These are phyloP conservation scores for Fraxinus ornus DNA, from an alignment of 305 asterid species.

Conservation along the genomic window DNA sequence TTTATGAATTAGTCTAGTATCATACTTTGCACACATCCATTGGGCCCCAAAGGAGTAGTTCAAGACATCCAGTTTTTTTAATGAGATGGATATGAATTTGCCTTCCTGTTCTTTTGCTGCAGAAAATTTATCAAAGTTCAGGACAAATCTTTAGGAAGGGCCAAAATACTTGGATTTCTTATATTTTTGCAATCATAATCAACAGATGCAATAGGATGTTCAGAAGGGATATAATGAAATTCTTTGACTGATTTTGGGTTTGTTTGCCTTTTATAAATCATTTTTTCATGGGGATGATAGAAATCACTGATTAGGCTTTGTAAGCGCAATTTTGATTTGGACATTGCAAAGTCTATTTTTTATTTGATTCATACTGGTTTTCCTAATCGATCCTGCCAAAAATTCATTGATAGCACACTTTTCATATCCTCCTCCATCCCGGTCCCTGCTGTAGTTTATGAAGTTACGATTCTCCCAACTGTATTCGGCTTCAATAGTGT, in stretches of 20 bases:
- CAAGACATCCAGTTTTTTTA: no score
- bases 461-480: slow-evolving; percentile 10
- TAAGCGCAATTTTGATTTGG: background rate
- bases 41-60: no score
- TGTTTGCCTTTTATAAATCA: background rate
- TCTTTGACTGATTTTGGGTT: background rate
- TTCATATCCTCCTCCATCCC: background rate
- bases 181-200: background rate
- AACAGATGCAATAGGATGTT: background rate
- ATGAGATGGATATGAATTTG: no score
- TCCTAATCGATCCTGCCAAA: background rate
- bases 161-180: background rate
- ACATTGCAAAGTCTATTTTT: background rate
- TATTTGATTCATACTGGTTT: background rate
- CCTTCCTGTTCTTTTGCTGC: no score
- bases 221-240: background rate
- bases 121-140: no score
- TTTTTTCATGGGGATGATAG: background rate
- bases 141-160: no score
- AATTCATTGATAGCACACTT: background rate
- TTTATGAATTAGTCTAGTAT: background rate
- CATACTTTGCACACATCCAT: no score
- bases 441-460: background rate
- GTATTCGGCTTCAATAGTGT: slow-evolving; percentile 17
- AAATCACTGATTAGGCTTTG: background rate